Base-by-base conservation (phyloP, 495 filamentous ascomycete genomes). In the Xylaria nigripes region DNA sequence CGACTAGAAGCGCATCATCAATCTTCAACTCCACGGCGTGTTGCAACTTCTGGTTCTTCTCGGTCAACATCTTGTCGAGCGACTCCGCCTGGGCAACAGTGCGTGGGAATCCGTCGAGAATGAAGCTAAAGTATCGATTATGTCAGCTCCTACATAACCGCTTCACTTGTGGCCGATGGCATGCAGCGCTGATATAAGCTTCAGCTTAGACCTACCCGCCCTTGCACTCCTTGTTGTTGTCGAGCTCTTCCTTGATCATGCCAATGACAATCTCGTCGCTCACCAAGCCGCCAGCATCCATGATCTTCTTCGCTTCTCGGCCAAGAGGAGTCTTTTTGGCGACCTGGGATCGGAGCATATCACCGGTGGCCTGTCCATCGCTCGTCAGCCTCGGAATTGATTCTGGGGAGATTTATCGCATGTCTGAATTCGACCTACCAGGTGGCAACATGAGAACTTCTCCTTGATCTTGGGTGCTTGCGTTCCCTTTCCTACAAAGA, bases 241-340 rank as follows among this genome's bases (percentile, higher is more conserved):
- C 86, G 19, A 99, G 80, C 79, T 99, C 91, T 69, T 82, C 85
- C 81, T 89, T 89, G 76, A 99, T 99, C 94, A 99, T 99, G 70
- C 90, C 87, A 68, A 99, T 83, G 80, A 99, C 90, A 68, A 99
- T 99, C 69, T 97, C 94, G 68, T 99, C 93, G 72, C 89, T 95
- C 65, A 99, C 93, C 51, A 99, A 81, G 52, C 90, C 93, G 62
- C 93, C 93, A 66, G 90, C 84, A 64, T 99, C 92, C 93, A 99
- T 99, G 72, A 99, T 99, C 84, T 99, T 99, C 86, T 99, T 99
- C 54, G 93, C 93, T 76, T 96, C 90, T 69, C 86, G 83, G 55
- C 93, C 93, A 58, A 99, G 82, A 19, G 86, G 73, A 44, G 94
- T 99, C 82, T 96, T 96, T 79, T 94, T 95, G 56, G 93, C 87